These are phyloP conservation scores for Lecanicillium sp. DNA, from an alignment of 2,329 filamentous ascomycete genomes.

Conservation along the genomic window DNA sequence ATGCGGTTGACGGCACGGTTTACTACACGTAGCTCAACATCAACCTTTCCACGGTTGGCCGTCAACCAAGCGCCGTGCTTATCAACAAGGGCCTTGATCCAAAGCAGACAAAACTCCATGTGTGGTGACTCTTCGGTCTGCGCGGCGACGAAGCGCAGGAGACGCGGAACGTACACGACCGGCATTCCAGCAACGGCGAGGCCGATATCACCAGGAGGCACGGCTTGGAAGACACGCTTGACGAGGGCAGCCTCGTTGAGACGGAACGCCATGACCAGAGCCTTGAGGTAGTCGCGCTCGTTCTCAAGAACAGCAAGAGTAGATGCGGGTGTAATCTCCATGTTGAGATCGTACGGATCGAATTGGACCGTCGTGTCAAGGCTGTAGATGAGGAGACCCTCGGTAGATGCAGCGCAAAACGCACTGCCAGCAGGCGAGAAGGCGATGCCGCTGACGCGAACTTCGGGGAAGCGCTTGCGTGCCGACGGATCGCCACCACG, in stretches of 20 bases:
- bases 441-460: conserved; percentile 75
- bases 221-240: conserved; percentile 76
- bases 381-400: conserved; percentile 90
- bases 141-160: conserved; percentile 80
- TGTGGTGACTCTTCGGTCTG: conserved; percentile 88
- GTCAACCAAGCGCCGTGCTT: conserved; percentile 82
- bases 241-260: conserved; percentile 81
- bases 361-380: conserved; percentile 80
- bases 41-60: conserved; percentile 70
- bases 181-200: conserved; percentile 77
- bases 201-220: conserved; percentile 67
- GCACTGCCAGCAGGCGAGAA: conserved; percentile 85
- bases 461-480: conserved; percentile 70
- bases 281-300: conserved; percentile 80
- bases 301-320: conserved; percentile 63
- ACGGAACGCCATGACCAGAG: conserved; percentile 93
- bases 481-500: conserved; percentile 76
- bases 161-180: conserved; percentile 74
- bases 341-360: conserved; percentile 92
- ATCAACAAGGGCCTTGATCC: conserved; percentile 79
- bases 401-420: conserved; percentile 92
- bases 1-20: conserved; percentile 75
- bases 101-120: conserved; percentile 88
- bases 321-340: conserved; percentile 84
- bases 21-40: conserved; percentile 77